Base-by-base conservation (phyloP, 257 asterid species). In the Linderniella brevidens region DNA sequence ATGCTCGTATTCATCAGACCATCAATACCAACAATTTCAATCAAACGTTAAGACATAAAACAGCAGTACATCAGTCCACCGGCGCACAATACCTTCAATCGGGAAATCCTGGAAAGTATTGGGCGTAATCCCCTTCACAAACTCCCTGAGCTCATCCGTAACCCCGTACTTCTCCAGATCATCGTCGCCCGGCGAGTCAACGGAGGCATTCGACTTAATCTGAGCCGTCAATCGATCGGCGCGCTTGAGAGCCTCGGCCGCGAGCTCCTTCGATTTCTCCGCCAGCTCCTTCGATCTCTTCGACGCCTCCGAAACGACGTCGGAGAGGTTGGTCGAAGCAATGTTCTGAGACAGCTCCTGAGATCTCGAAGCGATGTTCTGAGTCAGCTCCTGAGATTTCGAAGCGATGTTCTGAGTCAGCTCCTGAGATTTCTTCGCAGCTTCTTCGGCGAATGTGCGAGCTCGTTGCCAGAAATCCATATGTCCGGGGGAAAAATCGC, bases 391-490 rank as follows among this genome's bases (percentile, higher is more conserved):
- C 61, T 82, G 86, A 16, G 94, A 82, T 36, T 72, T 78, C 70
- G n/a, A n/a, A n/a, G n/a, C n/a, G n/a, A n/a, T n/a, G n/a, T n/a
- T n/a, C n/a, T n/a, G 49, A 5, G 49, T 45, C 18, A 45, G 66
- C 64, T 85, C 92, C 61, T 82, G 86, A 16, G 94, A 82, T 36
- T 72, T 78, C 70, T 77, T 79, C 18, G 93, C 86, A 13, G 93
- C 92, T 56, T 82, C 97, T 63, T 82, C 97, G 9, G 94, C 95
- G 58, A 86, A 70, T 64, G 53, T 64, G 50, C 86, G 74, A 53
- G 95, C 95, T 70, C 70, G 64, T 16, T 64, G 80, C 97, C 97
- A 87, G 61, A 83, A 68, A 61, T 87, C 95, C 95, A 87, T 87
- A 35, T 25, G 32, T 25, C 32, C 6, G 32, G 32, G 32, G 32